Evolutionary conservation across 352 stramenopile genomes (phyloP), one percentile per base, ranked within the genome.

Genomic region (Stephanocyclus meneghinianus): DNA sequence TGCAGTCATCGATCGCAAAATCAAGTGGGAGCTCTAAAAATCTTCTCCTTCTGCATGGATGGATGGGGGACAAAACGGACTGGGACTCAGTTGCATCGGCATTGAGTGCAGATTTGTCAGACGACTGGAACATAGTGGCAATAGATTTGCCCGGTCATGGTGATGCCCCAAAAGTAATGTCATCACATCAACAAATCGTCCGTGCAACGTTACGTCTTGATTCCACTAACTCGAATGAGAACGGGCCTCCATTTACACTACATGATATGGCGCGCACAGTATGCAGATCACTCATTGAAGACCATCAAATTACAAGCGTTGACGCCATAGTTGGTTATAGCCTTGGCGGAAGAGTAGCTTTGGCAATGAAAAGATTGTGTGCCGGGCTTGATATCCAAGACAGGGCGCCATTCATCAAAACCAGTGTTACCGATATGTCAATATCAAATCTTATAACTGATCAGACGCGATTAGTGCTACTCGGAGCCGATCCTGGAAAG

Each of bases 51-150:
- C 35, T 93, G 26, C 88, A 93, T 83, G 88, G 88, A 60, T 93
- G 86, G 86, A 90, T 93, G 86, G 88, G 88, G 9, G 86, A 91
- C 40, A 91, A 90, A 63, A 79, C 76, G 45, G 88, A 93, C 61
- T 93, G 88, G 88, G 76, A 92, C 65, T 74, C 72, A 16, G 77
- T 88, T 72, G 83, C 29, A 30, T 53, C 71, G 67, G 18, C 16
- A 13, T 64, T 93, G 35, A 60, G 66, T 26, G 1, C 71, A 47
- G 57, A 71, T 56, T 61, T 93, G 21, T 51, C 74, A 37, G 51
- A 67, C 26, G 76, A 87, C 44, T 92, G 87, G 87, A 83, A 83
- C 37, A 83, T 91, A 50, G 47, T 91, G 61, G 79, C 80, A 21
- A 79, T 91, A 4, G 87, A 92, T 87, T 56, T 92, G 16, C 85